Evolutionary conservation across 768 basidiomycete genomes (phyloP).

Genomic region (Hemileccinum rubropunctum): DNA sequence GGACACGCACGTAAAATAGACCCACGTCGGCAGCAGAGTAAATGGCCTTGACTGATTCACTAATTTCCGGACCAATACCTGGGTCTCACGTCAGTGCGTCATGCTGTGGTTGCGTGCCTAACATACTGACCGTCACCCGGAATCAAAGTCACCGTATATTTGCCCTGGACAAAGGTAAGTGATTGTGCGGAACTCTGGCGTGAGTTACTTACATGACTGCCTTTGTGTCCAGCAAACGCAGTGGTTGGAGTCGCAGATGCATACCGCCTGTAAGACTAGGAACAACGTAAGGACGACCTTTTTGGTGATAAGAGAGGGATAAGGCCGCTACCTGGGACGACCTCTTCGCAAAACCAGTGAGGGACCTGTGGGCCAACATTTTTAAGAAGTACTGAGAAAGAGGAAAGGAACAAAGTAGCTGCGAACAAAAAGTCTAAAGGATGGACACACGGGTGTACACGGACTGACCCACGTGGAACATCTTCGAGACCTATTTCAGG

Average conservation of each 20-base stretch:
- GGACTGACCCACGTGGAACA: conserved; percentile 20
- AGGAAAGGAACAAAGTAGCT: conserved; percentile 7
- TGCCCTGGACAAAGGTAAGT: conserved; percentile 57
- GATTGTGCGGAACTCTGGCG: not conserved
- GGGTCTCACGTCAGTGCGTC: conserved; percentile 15
- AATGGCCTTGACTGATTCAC: conserved; percentile 92
- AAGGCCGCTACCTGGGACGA: conserved; percentile 45
- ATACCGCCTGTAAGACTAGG: conserved; percentile 57
- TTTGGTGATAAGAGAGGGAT: not conserved
- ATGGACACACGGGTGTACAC: conserved; percentile 21
- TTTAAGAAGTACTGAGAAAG: conserved; percentile 13
- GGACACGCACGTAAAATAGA: conserved; percentile 5
- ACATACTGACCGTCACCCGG: conserved; percentile 82
- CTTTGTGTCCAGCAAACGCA: conserved; percentile 88
- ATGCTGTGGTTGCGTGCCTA: conserved; percentile 2
- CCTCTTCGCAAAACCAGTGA: conserved; percentile 53
- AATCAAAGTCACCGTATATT: conserved; percentile 94
- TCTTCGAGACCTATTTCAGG: conserved; percentile 7
- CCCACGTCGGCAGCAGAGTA: conserved; percentile 82
- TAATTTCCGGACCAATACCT: conserved; percentile 99
- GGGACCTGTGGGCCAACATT: conserved; percentile 62
- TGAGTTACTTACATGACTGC: conserved; percentile 62
- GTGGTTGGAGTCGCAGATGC: conserved; percentile 78
- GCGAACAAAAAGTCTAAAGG: conserved; percentile 12
- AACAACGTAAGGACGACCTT: conserved; percentile 14